Evolutionary conservation across 495 filamentous ascomycete species (phyloP), one percentile per base, ranked within the genome.

Genomic region (Xylaria scruposa): DNA sequence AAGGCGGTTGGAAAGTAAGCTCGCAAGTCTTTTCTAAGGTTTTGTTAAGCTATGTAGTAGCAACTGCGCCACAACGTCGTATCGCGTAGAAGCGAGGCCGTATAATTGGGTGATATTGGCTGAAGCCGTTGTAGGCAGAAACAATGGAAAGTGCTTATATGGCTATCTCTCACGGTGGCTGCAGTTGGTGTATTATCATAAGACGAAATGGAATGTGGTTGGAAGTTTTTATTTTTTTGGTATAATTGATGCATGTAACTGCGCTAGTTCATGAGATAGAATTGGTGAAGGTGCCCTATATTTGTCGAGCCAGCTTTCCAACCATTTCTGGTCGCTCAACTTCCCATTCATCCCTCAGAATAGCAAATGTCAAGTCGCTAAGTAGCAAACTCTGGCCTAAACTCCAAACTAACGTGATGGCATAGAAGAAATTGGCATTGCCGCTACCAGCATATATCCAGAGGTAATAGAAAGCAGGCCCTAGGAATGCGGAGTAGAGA

Each of bases 401-500:
- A 76, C 93, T 96, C 96, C 96, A 99, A 19, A 98, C 96, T 0
- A 99, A 87, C 5, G 96, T 99, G 78, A 99, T 98, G 76, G 96
- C 96, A 77, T 99, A 99, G 83, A 98, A 99, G 84, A 99, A 99
- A 80, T 99, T 99, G 51, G 96, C 96, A 77, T 99, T 99, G 40
- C 97, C 96, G 44, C 93, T 97, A 49, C 96, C 96, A 24, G 96
- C 97, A 78, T 99, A 99, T 72, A 98, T 97, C 96, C 96, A 99
- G 4, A 99, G 87, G 80, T 99, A 90, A 77, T 98, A 97, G 82
- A 99, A 99, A 0, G 95, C 94, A 0, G 96, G 96, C 0, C 96
- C 96, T 0, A 99, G 89, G 42, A 97, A 89, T 24, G 90, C 91
- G 26, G 93, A 90, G 82, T 98, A 98, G 4, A 97, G 85, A 7